Conservation (phyloP, 2,329 filamentous ascomycete species). For the Pestalotiopsis fici region DNA sequence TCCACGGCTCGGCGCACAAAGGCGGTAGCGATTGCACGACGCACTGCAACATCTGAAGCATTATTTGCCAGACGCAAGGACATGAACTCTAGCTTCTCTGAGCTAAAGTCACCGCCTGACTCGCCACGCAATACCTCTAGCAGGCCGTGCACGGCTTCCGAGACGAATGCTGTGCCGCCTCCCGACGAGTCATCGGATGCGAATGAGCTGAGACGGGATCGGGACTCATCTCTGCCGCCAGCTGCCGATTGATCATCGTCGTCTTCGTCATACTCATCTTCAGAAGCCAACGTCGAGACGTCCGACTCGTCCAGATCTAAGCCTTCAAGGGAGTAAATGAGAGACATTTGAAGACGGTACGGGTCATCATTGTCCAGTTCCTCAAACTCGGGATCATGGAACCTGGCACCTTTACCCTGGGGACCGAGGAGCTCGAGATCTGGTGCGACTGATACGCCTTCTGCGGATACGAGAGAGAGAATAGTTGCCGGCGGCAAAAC, state of each 20-base stretch:
- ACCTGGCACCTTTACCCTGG: constrained; percentile 51
- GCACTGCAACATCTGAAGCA: constrained; percentile 85
- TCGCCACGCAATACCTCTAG: constrained; percentile 79
- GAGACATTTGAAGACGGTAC: constrained; percentile 52
- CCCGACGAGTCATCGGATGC: constrained; percentile 70
- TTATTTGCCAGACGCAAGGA: constrained; percentile 89
- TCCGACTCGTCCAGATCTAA: constrained; percentile 56
- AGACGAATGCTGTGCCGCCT: constrained; percentile 68
- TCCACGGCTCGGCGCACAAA: constrained; percentile 82
- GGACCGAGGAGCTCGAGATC: constrained; percentile 50
- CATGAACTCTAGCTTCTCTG: constrained; percentile 84
- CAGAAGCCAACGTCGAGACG: constrained; percentile 63
- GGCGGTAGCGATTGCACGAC: constrained; percentile 80
- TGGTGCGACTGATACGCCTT: constrained; percentile 37
- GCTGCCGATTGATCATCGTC: constrained; percentile 64
- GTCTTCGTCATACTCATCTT: constrained; percentile 66
- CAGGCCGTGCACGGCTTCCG: constrained; percentile 84
- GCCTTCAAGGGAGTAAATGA: constrained; percentile 55
- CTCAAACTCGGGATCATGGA: constrained; percentile 47
- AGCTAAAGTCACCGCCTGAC: constrained; percentile 73
- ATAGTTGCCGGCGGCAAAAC: constrained; percentile 39
- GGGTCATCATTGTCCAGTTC: constrained; percentile 53
- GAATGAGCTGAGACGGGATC: constrained; percentile 70
- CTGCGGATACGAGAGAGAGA: constrained; percentile 37
- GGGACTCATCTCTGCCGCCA: constrained; percentile 57